These are phyloP conservation scores for Mycosphaerella arachidis DNA, from an alignment of 2,329 filamentous ascomycete genomes.

Conservation along the genomic window DNA sequence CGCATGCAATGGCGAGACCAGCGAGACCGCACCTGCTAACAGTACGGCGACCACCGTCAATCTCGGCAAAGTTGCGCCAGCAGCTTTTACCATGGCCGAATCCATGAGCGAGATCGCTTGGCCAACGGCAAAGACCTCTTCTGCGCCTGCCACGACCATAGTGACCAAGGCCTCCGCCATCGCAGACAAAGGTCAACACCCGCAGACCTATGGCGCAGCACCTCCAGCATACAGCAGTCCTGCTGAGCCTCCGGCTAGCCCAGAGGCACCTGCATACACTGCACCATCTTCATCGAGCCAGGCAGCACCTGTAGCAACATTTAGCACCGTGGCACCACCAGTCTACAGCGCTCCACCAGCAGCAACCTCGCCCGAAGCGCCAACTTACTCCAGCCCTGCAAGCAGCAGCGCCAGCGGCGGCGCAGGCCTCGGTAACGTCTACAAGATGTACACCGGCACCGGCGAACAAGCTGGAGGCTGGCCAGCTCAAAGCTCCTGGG, in stretches of 20 bases:
- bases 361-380: slow-evolving; percentile 3
- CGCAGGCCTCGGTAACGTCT: slow-evolving; percentile 15
- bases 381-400: slow-evolving; percentile 3
- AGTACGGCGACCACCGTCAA: neutral
- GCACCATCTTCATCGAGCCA: slow-evolving; percentile 4
- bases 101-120: neutral
- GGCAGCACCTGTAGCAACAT: slow-evolving; percentile 4
- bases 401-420: slow-evolving; percentile 6
- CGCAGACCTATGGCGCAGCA: neutral
- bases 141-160: slow-evolving; percentile 1
- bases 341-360: slow-evolving; percentile 8
- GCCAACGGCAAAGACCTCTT: neutral
- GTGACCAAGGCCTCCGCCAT: slow-evolving; percentile 4
- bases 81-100: neutral
- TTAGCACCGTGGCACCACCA: neutral
- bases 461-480: slow-evolving; percentile 23
- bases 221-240: neutral
- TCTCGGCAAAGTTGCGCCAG: neutral
- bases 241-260: neutral
- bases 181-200: slow-evolving; percentile 6
- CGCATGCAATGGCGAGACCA: slow-evolving; percentile 11
- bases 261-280: neutral
- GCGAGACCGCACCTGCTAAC: slow-evolving; percentile 1
- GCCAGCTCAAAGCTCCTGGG: slow-evolving; percentile 24
- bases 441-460: slow-evolving; percentile 24